Base-by-base conservation (phyloP, 768 basidiomycete genomes). In the Naganishia antarctica region DNA sequence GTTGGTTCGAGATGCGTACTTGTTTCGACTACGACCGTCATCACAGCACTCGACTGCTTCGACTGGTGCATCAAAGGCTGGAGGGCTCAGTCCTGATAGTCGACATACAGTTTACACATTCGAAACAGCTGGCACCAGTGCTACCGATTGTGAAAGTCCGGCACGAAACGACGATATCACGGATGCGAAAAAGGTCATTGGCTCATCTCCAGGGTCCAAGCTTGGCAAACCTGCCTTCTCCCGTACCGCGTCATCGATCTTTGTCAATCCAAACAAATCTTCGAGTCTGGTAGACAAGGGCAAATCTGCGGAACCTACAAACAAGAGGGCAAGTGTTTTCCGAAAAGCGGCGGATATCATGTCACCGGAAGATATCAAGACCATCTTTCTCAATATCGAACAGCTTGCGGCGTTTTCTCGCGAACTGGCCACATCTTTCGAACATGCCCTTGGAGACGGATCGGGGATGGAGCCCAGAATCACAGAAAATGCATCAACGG, bases 321-420 rank as follows among this genome's bases (percentile, higher is more conserved):
- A 32, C 32, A 25, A n/a, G 9, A 21, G 37, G 11, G 34, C 34
- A 44, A 15, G 13, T 44, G 43, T 18, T 9, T 13, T 25, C 13
- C 51, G 0, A 9, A 40, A 57, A 37, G 21, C 34, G 53, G 41
- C 66, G 13, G 65, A 46, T 16, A 66, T 73, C 16, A 53, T 78
- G n/a, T 66, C 71, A 7, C 59, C 70, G 1, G 61, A 68, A 5
- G 76, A 79, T 40, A 34, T 73, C n/a, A 68, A 70, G 47, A 67
- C 75, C 3, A 70, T 79, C 25, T 79, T 79, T 43, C 46, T 77
- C 32, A 79, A 79, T 65, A 49, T 79, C 12, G 74, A 78, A 44
- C 70, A 75, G 31, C 43, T 79, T 16, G 74, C 78, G 4, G 61
- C 65, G 16, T 70, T 71, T 15, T 70, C 76, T 0, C 71, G 76